phyloP scores from a whole-genome alignment of 306 rosid species.

The Acacia crassicarpa region DNA sequence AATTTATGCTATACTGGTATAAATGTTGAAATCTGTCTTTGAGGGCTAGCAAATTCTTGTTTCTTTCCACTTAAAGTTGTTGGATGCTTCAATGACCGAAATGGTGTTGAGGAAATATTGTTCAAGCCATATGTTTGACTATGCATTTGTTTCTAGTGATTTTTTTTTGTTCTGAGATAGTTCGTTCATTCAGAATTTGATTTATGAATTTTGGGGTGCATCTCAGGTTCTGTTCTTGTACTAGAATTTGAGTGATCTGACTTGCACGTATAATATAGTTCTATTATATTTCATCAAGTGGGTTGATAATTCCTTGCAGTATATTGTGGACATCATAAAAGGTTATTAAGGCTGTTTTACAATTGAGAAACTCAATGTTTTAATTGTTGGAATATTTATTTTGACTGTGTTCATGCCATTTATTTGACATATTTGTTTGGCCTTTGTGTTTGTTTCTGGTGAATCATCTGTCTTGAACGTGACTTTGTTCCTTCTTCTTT shows the following conservation, averaged over 20 bases:
- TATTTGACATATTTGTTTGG: too few relatives aligned
- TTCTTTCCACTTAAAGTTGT: background rate
- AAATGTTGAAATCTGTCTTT: background rate
- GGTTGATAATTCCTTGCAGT: background rate
- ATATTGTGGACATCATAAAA: background rate
- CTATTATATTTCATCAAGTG: background rate
- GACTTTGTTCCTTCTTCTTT: too few relatives aligned
- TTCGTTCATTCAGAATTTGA: background rate
- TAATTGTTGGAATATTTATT: background rate
- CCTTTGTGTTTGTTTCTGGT: too few relatives aligned
- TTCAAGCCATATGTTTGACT: background rate
- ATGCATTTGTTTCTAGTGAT: background rate
- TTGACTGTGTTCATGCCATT: too few relatives aligned
- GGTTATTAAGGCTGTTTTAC: background rate
- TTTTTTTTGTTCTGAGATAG: background rate
- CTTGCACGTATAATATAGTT: background rate
- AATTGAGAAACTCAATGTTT: background rate
- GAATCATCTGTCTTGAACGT: too few relatives aligned
- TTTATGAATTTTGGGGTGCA: background rate
- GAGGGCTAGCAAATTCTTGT: background rate
- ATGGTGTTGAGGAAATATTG: background rate
- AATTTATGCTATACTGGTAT: background rate
- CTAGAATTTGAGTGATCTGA: background rate
- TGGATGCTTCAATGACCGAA: background rate
- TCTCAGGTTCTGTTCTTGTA: background rate